Evolutionary conservation across 139 green algal genomes (phyloP), one percentile per base, ranked within the genome.

Genomic region (Coccomyxa sp.): DNA sequence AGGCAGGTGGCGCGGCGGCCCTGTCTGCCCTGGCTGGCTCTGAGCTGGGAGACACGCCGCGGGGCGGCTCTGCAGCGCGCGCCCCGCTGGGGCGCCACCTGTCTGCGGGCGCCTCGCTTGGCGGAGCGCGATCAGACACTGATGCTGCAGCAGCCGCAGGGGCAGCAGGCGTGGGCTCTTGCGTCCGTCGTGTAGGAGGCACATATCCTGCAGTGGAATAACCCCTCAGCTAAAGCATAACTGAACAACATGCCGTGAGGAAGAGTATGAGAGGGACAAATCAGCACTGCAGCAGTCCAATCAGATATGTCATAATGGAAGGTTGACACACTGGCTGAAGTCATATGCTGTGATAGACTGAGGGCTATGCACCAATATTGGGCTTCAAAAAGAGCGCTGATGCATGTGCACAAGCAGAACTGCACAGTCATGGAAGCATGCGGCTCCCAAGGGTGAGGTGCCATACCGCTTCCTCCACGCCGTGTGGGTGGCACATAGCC

Each of bases 401-500:
- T 14, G 14, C 14, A 58, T 58, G 10, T 58, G 10, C 12, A 14
- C 44, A 58, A 14, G 14, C 5, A 64, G 18, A 10, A 64, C 27
- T 18, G 18, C 2, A 64, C 4, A 64, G 50, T 1, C 18, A 64
- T 22, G 50, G n/a, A n/a, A n/a, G n/a, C n/a, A n/a, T n/a, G n/a
- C n/a, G n/a, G n/a, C n/a, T n/a, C n/a, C n/a, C n/a, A n/a, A n/a
- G n/a, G n/a, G n/a, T n/a, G 35, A 4, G 77, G 36, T 0, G 39
- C 64, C 16, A 72, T 39, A 12, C 38, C 75, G 39, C 39, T 41
- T 36, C 69, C 78, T 50, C 27, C 72, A 41, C 81, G 81, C 72
- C 73, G 70, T 71, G 77, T 74, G 34, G 70, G 41, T 24, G 81
- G 76, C 29, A 85, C 77, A 68, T 75, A 85, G n/a, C 38, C 50